A percentile compares a stretch with the other conserved stretches of the same genome.
phyloP scores from a whole-genome alignment of 2,329 filamentous ascomycete species.

The Botryotinia calthae region DNA sequence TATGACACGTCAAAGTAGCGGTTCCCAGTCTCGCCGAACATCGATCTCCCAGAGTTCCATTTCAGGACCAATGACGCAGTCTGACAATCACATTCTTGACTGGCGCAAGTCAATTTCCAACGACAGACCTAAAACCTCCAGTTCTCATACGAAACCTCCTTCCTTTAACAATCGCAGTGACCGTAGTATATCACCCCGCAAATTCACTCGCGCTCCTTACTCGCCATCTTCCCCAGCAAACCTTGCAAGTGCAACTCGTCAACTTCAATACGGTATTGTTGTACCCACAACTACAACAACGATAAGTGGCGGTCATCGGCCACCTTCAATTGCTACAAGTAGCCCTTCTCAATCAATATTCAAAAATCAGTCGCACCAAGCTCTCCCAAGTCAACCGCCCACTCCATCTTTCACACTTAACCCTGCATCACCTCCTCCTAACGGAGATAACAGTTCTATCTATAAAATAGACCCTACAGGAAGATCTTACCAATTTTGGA shows the following conservation, averaged over 20 bases:
- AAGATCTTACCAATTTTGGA: conserved; percentile 55
- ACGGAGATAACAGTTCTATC: conserved; percentile 22
- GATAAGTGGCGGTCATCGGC: conserved; percentile 9
- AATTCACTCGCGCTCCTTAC: conserved; percentile 39
- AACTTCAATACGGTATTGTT: conserved; percentile 32
- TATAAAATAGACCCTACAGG: conserved; percentile 42
- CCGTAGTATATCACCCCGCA: conserved; percentile 54
- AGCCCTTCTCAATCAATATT: conserved; percentile 28
- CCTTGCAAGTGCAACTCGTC: conserved; percentile 33
- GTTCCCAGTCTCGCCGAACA: conserved; percentile 44
- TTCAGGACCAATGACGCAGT: conserved; percentile 34
- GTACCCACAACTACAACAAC: conserved; percentile 13
- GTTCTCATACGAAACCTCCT: conserved; percentile 6
- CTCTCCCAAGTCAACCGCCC: conserved; percentile 16
- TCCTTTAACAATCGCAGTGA: conserved; percentile 43
- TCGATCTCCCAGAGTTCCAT: conserved; percentile 41
- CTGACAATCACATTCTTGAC: conserved; percentile 80
- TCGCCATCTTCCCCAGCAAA: conserved; percentile 29
- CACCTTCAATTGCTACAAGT: conserved; percentile 34
- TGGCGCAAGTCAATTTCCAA: conserved; percentile 74
- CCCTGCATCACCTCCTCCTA: background rate
- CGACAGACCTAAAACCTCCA: conserved; percentile 42
- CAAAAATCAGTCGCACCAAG: background rate
- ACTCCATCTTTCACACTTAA: conserved; percentile 18
- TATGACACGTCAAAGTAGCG: conserved; percentile 50